Conservation (phyloP, 2,329 filamentous ascomycete species). For the Aspergillus aculeatus region DNA sequence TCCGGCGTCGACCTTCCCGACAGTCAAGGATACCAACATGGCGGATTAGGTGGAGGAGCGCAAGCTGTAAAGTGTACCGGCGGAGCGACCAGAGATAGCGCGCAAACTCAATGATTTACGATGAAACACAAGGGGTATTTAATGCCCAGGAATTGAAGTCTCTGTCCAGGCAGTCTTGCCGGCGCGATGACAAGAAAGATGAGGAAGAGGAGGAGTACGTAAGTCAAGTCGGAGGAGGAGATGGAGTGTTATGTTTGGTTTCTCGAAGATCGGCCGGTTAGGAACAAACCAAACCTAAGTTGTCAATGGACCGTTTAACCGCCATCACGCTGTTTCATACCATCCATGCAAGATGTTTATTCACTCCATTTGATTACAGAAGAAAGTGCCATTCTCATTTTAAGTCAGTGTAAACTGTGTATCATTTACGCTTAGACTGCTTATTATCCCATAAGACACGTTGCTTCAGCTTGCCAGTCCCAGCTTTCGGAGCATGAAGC, state of each 20-base stretch:
- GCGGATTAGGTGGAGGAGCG: conserved; percentile 26
- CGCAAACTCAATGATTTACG: not conserved
- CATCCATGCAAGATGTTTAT: not conserved
- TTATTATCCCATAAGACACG: too few relatives aligned
- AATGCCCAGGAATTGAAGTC: not conserved
- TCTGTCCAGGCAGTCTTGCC: not conserved
- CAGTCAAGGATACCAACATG: conserved; percentile 96
- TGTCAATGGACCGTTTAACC: not conserved
- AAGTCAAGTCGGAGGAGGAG: not conserved
- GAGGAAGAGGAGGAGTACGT: not conserved
- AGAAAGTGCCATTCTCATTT: not conserved
- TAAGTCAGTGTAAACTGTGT: too few relatives aligned
- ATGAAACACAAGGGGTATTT: not conserved
- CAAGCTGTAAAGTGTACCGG: conserved; percentile 3
- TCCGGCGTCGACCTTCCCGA: conserved; percentile 98
- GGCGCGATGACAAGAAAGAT: not conserved
- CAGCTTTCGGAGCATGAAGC: not conserved
- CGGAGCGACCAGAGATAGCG: not conserved
- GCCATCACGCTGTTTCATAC: not conserved
- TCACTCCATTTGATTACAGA: not conserved
- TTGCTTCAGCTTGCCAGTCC: not conserved
- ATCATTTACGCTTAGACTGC: too few relatives aligned
- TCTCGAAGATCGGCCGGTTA: not conserved
- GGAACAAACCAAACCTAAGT: not conserved
- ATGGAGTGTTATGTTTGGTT: not conserved